Percentiles rank a stretch among this genome's conserved stretches.
These are phyloP conservation scores for Physocladia obscura DNA, from an alignment of 192 early-diverging fungal species.

Conservation along the genomic window DNA sequence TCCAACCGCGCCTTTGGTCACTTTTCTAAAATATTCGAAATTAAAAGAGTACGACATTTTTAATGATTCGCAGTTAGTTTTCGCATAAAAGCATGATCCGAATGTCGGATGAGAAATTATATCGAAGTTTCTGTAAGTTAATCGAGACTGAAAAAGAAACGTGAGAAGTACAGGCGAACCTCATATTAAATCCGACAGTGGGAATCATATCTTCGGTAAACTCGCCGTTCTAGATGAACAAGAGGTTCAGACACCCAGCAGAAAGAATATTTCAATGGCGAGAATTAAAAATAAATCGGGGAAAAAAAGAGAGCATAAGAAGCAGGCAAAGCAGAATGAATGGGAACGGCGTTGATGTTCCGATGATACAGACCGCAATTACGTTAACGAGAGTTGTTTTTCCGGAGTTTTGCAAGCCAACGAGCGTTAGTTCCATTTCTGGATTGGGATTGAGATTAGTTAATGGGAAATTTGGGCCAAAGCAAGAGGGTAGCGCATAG, in stretches of 20 bases:
- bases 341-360: neutral
- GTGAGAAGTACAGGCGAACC: slow-evolving; percentile 54
- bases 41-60: too few relatives aligned
- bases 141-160: neutral
- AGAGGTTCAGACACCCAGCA: too few relatives aligned
- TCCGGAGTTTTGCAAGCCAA: slow-evolving; percentile 61
- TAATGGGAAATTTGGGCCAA: neutral
- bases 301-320: neutral
- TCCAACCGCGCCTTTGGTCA: slow-evolving; percentile 53
- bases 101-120: too few relatives aligned
- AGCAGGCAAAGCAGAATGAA: neutral
- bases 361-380: slow-evolving; percentile 41
- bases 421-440: slow-evolving; percentile 65
- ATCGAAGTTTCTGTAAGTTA: neutral
- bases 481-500: neutral
- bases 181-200: slow-evolving; percentile 99
- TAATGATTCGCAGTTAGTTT: too few relatives aligned
- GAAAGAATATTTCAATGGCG: too few relatives aligned
- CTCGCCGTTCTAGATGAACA: slow-evolving; percentile 49
- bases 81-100: neutral
- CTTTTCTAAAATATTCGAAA: slow-evolving; percentile 49
- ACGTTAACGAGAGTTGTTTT: slow-evolving; percentile 65
- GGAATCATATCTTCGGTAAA: slow-evolving; percentile 82
- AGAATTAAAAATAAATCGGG: neutral
- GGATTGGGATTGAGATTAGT: neutral